Conservation (phyloP, 2,329 filamentous ascomycete species). For the Cladosporium sp. region DNA sequence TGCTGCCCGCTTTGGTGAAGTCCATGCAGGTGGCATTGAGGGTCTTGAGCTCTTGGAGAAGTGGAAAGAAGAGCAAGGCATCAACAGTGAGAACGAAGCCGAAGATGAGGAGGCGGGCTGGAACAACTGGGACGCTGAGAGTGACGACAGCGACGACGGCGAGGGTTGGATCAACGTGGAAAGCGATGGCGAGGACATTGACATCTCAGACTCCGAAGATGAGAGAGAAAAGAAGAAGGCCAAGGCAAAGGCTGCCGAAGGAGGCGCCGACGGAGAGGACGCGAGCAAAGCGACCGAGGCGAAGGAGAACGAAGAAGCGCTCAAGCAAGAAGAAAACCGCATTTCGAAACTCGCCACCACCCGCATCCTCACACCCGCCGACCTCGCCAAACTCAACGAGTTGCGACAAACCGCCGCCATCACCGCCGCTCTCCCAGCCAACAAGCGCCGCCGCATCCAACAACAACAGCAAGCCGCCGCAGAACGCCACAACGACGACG, state of each 20-base stretch:
- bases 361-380: slow-evolving; percentile 89
- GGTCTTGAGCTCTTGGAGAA: slow-evolving; percentile 86
- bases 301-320: slow-evolving; percentile 26
- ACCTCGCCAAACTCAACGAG: slow-evolving; percentile 91
- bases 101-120: slow-evolving; percentile 53
- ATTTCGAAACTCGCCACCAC: slow-evolving; percentile 79
- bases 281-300: slow-evolving; percentile 26
- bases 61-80: slow-evolving; percentile 87
- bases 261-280: slow-evolving; percentile 13
- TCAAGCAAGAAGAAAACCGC: slow-evolving; percentile 29
- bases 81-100: slow-evolving; percentile 53
- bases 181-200: slow-evolving; percentile 72
- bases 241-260: slow-evolving; percentile 12
- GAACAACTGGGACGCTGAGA: slow-evolving; percentile 59
- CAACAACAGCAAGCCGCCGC: slow-evolving; percentile 27
- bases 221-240: slow-evolving; percentile 50
- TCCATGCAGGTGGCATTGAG: slow-evolving; percentile 76
- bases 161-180: slow-evolving; percentile 92
- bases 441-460: slow-evolving; percentile 36
- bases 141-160: slow-evolving; percentile 63
- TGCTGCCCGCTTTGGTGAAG: slow-evolving; percentile 77
- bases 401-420: slow-evolving; percentile 71
- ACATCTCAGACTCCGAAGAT: slow-evolving; percentile 69
- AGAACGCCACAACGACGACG: slow-evolving; percentile 67
- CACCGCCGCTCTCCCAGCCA: slow-evolving; percentile 54